phyloP scores from a whole-genome alignment of 106 monocot species.

The Xerophyta viscosa region DNA sequence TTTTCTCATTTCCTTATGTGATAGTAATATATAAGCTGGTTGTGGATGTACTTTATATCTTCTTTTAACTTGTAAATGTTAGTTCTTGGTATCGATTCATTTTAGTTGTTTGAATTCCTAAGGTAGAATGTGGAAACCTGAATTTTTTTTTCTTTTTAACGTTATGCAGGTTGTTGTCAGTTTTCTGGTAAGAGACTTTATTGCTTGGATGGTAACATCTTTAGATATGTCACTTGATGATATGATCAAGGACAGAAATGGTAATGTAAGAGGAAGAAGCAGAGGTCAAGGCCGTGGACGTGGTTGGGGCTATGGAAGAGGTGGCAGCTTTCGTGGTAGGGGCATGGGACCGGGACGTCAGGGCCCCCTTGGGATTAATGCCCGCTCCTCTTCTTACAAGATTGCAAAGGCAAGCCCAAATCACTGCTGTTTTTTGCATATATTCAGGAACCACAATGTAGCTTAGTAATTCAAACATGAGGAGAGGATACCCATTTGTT shows the following conservation, averaged over 20 bases:
- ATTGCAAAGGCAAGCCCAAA: conserved; percentile 95
- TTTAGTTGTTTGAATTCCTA: no score
- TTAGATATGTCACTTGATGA: conserved; percentile 55
- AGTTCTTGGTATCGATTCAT: no score
- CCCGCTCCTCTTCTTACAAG: conserved; percentile 51
- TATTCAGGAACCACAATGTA: conserved; percentile 39
- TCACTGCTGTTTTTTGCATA: conserved; percentile 47
- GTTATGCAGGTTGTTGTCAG: no score
- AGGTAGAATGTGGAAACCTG: no score
- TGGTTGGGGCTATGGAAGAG: conserved; percentile 29
- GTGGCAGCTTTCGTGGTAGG: conserved; percentile 51
- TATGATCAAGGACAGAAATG: conserved; percentile 45
- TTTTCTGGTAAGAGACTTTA: no score
- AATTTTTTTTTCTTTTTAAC: no score
- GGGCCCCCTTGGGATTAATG: conserved; percentile 63
- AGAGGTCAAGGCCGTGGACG: conserved; percentile 23
- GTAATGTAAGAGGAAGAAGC: conserved; percentile 42
- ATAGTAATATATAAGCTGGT: no score
- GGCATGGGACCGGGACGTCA: conserved; percentile 35
- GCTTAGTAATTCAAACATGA: conserved; percentile 29
- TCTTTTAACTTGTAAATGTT: no score
- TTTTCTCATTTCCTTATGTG: no score
- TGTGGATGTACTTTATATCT: no score
- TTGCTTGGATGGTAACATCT: conserved; percentile 28
- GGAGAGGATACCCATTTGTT: conserved; percentile 17